A percentile compares a stretch with the other conserved stretches of the same genome.
These are phyloP conservation scores for Closterium sp. DNA, from an alignment of 139 green algal genomes.

Conservation along the genomic window DNA sequence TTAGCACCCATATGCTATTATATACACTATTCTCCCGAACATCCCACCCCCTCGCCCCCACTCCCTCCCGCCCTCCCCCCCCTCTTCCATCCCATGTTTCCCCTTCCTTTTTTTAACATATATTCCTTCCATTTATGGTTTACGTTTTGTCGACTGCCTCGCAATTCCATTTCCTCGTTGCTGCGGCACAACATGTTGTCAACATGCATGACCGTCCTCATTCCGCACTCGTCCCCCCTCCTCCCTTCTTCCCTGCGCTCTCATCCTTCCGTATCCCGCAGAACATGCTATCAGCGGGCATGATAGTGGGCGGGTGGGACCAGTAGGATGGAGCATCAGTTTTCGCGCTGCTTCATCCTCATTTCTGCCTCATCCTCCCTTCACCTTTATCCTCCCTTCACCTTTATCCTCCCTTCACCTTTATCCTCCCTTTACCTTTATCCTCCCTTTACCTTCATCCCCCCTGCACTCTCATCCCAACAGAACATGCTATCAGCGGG, in stretches of 20 bases:
- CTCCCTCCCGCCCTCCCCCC: no score
- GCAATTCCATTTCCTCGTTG: no score
- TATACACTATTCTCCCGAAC: no score
- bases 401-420: slow-evolving; percentile 13
- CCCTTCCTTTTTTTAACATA: no score
- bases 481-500: slow-evolving; percentile 85
- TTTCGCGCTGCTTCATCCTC: slow-evolving; percentile 46
- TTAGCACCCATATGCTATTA: no score
- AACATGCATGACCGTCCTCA: not conserved
- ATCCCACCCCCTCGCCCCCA: not conserved
- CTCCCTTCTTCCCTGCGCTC: not conserved
- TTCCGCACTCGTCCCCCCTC: not conserved
- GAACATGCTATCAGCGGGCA: slow-evolving; percentile 79
- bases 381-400: not conserved
- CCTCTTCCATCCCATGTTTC: no score
- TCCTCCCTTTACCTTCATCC: not conserved
- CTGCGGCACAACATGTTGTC: no score
- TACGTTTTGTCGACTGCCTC: no score
- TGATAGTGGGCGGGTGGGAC: slow-evolving; percentile 95
- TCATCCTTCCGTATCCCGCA: slow-evolving; percentile 56
- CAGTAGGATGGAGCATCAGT: slow-evolving; percentile 63
- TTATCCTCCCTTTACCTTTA: not conserved
- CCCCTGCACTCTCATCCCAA: not conserved
- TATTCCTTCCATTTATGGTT: no score
- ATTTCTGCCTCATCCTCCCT: not conserved